A percentile compares a stretch with the other conserved stretches of the same genome.
These are phyloP conservation scores for Cryomyces minteri DNA, from an alignment of 495 filamentous ascomycete species.

Conservation along the genomic window DNA sequence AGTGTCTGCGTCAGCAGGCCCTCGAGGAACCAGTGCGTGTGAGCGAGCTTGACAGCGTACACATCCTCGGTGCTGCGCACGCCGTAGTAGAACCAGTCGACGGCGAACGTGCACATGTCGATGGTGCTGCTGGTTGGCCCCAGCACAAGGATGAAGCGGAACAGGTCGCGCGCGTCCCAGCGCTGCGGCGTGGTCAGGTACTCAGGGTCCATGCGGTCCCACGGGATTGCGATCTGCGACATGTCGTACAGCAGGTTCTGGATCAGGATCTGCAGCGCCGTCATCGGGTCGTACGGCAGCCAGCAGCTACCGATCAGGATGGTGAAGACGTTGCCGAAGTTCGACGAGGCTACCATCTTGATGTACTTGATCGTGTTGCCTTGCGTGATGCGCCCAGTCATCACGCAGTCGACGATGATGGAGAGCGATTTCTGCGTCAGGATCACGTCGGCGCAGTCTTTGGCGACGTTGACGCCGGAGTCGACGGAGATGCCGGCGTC, in stretches of 20 bases:
- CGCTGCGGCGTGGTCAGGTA: neutral
- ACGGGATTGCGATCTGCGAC: neutral
- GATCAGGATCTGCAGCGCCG: neutral
- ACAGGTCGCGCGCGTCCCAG: neutral
- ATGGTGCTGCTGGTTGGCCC: neutral
- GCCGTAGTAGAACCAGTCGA: slow-evolving; percentile 1
- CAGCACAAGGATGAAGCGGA: neutral
- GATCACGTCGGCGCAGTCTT: neutral
- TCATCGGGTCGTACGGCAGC: slow-evolving; percentile 1
- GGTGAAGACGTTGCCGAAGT: slow-evolving; percentile 1
- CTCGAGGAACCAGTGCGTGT: slow-evolving; percentile 1
- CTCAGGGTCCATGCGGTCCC: neutral
- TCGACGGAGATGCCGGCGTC: slow-evolving; percentile 75
- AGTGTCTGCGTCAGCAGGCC: slow-evolving; percentile 1
- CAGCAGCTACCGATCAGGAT: slow-evolving; percentile 1
- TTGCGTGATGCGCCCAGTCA: neutral
- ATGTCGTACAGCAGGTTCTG: slow-evolving; percentile 2
- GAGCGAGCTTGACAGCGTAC: neutral
- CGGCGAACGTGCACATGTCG: slow-evolving; percentile 1
- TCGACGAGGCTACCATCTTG: slow-evolving; percentile 2
- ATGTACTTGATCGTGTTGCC: slow-evolving; percentile 2
- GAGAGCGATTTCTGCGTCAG: neutral
- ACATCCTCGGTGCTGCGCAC: neutral
- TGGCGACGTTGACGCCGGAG: slow-evolving; percentile 68
- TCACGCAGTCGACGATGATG: neutral